Evolutionary conservation across 2,329 filamentous ascomycete species (phyloP).

Genomic region (Aspergillus puulaauensis): DNA sequence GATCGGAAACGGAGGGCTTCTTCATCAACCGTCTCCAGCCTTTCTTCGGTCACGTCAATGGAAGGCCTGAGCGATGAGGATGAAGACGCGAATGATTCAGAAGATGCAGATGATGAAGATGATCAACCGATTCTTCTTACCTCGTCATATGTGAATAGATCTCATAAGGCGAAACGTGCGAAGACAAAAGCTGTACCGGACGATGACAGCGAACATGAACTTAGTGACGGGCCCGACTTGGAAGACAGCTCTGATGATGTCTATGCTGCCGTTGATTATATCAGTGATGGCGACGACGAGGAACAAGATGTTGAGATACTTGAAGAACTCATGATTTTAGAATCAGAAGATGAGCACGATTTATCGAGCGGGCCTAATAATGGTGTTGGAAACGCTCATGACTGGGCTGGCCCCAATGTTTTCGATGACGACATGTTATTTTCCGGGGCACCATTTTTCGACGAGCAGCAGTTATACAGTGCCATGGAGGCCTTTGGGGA

Average conservation of each 20-base stretch:
- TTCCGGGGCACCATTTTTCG: slow-evolving; percentile 42
- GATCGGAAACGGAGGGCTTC: slow-evolving; percentile 37
- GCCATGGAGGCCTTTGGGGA: slow-evolving; percentile 40
- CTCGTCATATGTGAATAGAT: slow-evolving; percentile 43
- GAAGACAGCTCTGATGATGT: slow-evolving; percentile 61
- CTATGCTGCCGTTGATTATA: slow-evolving; percentile 75
- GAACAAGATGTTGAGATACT: slow-evolving; percentile 74
- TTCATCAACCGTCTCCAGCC: slow-evolving; percentile 37
- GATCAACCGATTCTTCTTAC: slow-evolving; percentile 41
- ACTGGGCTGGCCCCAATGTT: slow-evolving; percentile 57
- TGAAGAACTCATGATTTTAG: slow-evolving; percentile 74
- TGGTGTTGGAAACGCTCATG: slow-evolving; percentile 24
- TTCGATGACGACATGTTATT: slow-evolving; percentile 44
- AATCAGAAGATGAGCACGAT: slow-evolving; percentile 38
- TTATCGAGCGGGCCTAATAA: slow-evolving; percentile 24
- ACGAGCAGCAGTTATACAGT: slow-evolving; percentile 43
- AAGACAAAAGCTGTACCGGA: slow-evolving; percentile 36
- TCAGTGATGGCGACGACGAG: slow-evolving; percentile 77
- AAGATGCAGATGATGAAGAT: slow-evolving; percentile 45
- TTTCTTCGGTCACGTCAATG: slow-evolving; percentile 38
- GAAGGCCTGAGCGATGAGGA: slow-evolving; percentile 38
- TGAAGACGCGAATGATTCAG: slow-evolving; percentile 37
- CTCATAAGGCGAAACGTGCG: slow-evolving; percentile 39
- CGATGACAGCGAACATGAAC: slow-evolving; percentile 32
- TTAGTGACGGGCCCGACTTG: slow-evolving; percentile 33